Conservation (phyloP, 1,139 yeast genomes). For the Diutina sp. region DNA sequence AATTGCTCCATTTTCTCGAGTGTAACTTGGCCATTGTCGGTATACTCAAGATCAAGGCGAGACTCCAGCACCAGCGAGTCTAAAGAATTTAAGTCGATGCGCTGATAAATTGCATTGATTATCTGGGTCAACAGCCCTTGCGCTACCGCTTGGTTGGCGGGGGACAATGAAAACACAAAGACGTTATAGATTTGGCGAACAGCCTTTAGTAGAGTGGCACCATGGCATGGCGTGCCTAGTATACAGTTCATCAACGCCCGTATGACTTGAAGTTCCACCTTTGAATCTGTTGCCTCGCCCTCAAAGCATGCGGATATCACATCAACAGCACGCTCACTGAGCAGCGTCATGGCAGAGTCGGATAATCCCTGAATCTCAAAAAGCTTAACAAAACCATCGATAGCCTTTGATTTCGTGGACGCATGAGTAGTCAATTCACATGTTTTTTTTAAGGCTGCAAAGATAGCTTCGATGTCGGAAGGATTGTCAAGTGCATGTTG, state of each 20-base stretch:
- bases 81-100: slow-evolving; percentile 25
- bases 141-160: slow-evolving; percentile 84
- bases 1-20: slow-evolving; percentile 43
- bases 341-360: slow-evolving; percentile 2
- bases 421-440: background rate
- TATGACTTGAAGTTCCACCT: slow-evolving; percentile 82
- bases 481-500: background rate
- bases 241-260: slow-evolving; percentile 87
- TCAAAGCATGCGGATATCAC: slow-evolving; percentile 79
- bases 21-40: slow-evolving; percentile 29
- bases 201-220: slow-evolving; percentile 78
- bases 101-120: slow-evolving; percentile 71
- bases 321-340: slow-evolving; percentile 78
- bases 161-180: slow-evolving; percentile 69
- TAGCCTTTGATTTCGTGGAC: background rate
- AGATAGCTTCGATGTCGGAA: background rate
- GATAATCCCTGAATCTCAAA: background rate
- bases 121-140: slow-evolving; percentile 93
- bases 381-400: background rate
- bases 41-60: background rate
- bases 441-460: background rate
- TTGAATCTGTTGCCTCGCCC: slow-evolving; percentile 85
- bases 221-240: slow-evolving; percentile 77
- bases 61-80: background rate
- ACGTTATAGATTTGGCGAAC: slow-evolving; percentile 89